Percentiles rank a stretch among this genome's conserved stretches.
phyloP scores from a whole-genome alignment of 73 alveolate genomes.

The Effrenium voratum region DNA sequence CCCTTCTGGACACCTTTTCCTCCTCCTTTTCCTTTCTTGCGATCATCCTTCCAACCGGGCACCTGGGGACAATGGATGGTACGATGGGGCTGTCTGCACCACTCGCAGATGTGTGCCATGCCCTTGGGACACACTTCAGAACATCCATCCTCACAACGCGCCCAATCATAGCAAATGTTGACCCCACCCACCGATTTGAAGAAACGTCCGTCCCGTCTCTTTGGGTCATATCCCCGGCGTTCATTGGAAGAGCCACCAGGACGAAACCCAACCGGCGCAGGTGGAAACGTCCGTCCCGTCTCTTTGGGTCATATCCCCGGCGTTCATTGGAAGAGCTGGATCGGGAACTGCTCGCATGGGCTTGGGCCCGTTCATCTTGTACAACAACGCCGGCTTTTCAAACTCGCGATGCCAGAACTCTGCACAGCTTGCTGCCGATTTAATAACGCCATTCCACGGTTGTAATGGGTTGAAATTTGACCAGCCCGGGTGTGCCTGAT shows the following conservation, averaged over 20 bases:
- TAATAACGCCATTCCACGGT: slow-evolving; percentile 54
- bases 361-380: slow-evolving; percentile 25
- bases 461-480: neutral
- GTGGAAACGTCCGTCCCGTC: neutral
- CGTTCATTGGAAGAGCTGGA: neutral
- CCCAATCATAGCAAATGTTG: slow-evolving; percentile 58
- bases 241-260: neutral
- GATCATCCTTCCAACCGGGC: neutral
- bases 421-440: neutral
- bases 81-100: slow-evolving; percentile 43
- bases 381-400: slow-evolving; percentile 29
- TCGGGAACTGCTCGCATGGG: neutral
- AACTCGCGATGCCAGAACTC: slow-evolving; percentile 46
- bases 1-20: neutral
- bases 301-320: neutral
- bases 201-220: slow-evolving; percentile 15
- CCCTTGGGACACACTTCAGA: neutral
- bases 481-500: neutral
- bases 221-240: neutral
- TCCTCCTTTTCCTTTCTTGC: neutral
- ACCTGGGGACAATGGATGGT: neutral
- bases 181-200: slow-evolving; percentile 25
- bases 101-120: slow-evolving; percentile 44
- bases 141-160: neutral
- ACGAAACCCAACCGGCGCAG: neutral